phyloP scores from a whole-genome alignment of 208 protist species.

The Balamuthia mandrillaris region DNA sequence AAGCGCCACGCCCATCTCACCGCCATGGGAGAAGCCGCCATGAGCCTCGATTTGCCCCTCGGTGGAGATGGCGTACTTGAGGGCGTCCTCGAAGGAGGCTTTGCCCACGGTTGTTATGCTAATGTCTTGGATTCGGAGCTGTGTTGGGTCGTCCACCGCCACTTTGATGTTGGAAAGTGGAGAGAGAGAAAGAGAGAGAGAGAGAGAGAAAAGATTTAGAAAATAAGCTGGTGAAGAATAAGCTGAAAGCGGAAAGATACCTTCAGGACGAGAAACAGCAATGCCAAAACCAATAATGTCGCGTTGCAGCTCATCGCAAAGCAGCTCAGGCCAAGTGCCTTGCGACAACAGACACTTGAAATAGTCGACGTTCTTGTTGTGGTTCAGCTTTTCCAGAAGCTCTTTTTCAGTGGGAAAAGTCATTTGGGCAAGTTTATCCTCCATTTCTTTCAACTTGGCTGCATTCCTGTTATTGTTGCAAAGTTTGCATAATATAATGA shows the following conservation, averaged over 20 bases:
- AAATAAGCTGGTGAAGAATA: too few species aligned
- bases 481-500: neutral
- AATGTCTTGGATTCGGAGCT: slow-evolving; percentile 47
- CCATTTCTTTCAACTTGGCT: neutral
- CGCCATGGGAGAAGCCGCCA: slow-evolving; percentile 44
- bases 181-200: too few species aligned
- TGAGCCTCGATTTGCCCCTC: slow-evolving; percentile 41
- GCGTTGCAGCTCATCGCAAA: neutral
- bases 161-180: neutral
- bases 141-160: slow-evolving; percentile 50
- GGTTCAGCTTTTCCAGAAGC: too few species aligned
- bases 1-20: neutral
- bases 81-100: slow-evolving; percentile 49
- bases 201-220: too few species aligned
- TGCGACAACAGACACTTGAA: slow-evolving; percentile 33
- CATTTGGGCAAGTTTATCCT: neutral
- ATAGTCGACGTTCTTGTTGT: too few species aligned
- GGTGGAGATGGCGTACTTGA: slow-evolving; percentile 6
- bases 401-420: too few species aligned
- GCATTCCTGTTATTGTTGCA: neutral
- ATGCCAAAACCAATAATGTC: slow-evolving; percentile 49
- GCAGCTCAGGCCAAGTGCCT: slow-evolving; percentile 41
- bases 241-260: too few species aligned
- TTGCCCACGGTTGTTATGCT: slow-evolving; percentile 39
- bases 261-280: slow-evolving; percentile 40